These are phyloP conservation scores for Pueraria montana DNA, from an alignment of 306 rosid genomes.

Conservation along the genomic window DNA sequence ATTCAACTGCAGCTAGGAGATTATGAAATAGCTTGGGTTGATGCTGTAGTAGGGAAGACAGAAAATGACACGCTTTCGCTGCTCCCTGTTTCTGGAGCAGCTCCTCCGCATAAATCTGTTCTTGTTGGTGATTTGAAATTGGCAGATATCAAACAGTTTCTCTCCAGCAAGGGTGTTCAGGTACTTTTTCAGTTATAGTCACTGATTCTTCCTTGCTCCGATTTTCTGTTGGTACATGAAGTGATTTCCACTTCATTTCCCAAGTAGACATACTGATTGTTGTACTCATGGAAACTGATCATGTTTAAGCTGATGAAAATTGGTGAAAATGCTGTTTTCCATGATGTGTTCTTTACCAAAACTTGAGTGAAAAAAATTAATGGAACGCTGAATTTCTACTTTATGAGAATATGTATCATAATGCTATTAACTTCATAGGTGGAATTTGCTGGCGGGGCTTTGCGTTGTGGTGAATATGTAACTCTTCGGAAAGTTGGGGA, in stretches of 20 bases:
- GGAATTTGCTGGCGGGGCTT: conserved; percentile 86
- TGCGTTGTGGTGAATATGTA: conserved; percentile 95
- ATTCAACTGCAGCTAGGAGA: conserved; percentile 79
- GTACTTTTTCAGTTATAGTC: conserved; percentile 53
- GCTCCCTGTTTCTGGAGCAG: conserved; percentile 73
- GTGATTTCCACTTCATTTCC: conserved; percentile 30
- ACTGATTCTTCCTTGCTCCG: not conserved
- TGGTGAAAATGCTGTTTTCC: conserved; percentile 10
- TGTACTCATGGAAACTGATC: conserved; percentile 12
- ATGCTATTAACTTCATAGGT: conserved; percentile 58
- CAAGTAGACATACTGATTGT: not conserved
- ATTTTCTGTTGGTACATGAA: not conserved
- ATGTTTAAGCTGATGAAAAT: conserved; percentile 25
- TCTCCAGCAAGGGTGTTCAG: conserved; percentile 90
- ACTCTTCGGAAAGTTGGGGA: conserved; percentile 93
- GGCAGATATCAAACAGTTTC: conserved; percentile 96
- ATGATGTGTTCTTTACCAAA: conserved; percentile 15
- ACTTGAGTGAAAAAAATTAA: not conserved
- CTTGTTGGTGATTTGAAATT: conserved; percentile 93
- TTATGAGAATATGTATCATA: conserved; percentile 24
- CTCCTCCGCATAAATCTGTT: conserved; percentile 86
- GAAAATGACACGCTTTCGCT: conserved; percentile 70
- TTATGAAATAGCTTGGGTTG: conserved; percentile 92
- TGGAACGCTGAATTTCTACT: conserved; percentile 8
- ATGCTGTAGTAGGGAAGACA: conserved; percentile 84